These are phyloP conservation scores for Nicotiana tabacum DNA, from an alignment of 257 asterid genomes.

Conservation along the genomic window DNA sequence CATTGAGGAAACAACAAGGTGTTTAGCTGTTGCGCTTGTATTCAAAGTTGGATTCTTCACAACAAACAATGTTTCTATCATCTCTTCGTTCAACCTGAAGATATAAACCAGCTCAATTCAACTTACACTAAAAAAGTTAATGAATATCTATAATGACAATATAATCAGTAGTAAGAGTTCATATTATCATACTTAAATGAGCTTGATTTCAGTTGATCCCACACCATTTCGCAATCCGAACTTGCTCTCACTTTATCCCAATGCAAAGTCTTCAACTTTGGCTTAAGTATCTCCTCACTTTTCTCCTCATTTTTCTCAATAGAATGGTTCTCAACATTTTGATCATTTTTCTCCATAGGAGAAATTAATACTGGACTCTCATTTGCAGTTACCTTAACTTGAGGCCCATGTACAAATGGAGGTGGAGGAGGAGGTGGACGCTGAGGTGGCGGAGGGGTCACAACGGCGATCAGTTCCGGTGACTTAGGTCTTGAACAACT, in stretches of 20 bases:
- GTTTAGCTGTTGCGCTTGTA: constrained; percentile 8
- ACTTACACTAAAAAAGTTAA: background rate
- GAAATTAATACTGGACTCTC: constrained; percentile 10
- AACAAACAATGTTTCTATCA: constrained; percentile 23
- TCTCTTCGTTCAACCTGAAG: constrained; percentile 29
- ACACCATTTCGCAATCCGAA: constrained; percentile 27
- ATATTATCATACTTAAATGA: constrained; percentile 22
- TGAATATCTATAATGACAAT: background rate
- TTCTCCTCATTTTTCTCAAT: background rate
- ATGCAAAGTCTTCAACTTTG: constrained; percentile 28
- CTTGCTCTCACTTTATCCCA: constrained; percentile 34
- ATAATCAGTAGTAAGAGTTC: background rate
- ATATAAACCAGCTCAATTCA: background rate
- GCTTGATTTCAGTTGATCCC: constrained; percentile 32
- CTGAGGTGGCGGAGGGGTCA: constrained; percentile 10
- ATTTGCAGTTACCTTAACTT: background rate
- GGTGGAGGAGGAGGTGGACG: constrained; percentile 8
- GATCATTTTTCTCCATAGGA: background rate
- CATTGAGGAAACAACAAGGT: background rate
- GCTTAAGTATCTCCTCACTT: constrained; percentile 10
- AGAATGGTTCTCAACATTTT: background rate
- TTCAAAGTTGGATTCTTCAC: constrained; percentile 13
- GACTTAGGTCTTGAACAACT: constrained; percentile 12
- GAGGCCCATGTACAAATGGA: background rate
- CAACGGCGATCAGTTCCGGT: constrained; percentile 18